Conservation (phyloP, 2,329 filamentous ascomycete genomes). For the Clonostachys rosea region DNA sequence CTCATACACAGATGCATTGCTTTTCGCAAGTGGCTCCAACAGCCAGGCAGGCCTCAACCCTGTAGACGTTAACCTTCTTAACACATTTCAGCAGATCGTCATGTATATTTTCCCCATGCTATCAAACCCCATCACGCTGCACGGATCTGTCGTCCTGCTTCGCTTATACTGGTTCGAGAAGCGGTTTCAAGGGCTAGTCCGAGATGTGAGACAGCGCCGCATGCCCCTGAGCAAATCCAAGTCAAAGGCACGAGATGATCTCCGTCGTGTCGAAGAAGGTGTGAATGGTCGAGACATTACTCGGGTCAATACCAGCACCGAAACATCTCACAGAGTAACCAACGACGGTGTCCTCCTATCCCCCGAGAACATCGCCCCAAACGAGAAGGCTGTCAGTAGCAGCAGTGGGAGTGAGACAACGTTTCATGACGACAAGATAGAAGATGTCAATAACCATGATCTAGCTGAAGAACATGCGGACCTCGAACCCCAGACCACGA, state of each 20-base stretch:
- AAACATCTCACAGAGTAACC: slow-evolving; percentile 49
- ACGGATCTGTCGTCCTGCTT: slow-evolving; percentile 84
- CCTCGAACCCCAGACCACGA: neutral
- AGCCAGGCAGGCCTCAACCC: slow-evolving; percentile 95
- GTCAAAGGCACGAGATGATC: slow-evolving; percentile 44
- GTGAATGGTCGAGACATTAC: slow-evolving; percentile 63
- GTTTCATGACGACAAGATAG: slow-evolving; percentile 15
- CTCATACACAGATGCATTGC: slow-evolving; percentile 80
- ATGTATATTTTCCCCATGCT: slow-evolving; percentile 69
- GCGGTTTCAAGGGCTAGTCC: slow-evolving; percentile 79
- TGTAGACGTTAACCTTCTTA: slow-evolving; percentile 60
- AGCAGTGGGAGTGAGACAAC: slow-evolving; percentile 32
- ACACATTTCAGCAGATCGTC: slow-evolving; percentile 69
- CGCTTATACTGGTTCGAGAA: slow-evolving; percentile 98
- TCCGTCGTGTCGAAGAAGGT: slow-evolving; percentile 51
- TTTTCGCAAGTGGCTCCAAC: slow-evolving; percentile 79
- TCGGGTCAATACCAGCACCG: slow-evolving; percentile 54
- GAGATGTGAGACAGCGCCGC: slow-evolving; percentile 64
- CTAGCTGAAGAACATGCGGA: neutral
- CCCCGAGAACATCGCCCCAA: slow-evolving; percentile 25
- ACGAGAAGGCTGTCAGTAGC: slow-evolving; percentile 1
- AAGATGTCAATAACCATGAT: neutral
- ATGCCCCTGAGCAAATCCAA: slow-evolving; percentile 59
- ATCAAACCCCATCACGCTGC: slow-evolving; percentile 79
- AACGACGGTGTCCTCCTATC: slow-evolving; percentile 55